Evolutionary conservation across 768 basidiomycete species (phyloP), one percentile per base, ranked within the genome.

Genomic region (Boletellus sp.): DNA sequence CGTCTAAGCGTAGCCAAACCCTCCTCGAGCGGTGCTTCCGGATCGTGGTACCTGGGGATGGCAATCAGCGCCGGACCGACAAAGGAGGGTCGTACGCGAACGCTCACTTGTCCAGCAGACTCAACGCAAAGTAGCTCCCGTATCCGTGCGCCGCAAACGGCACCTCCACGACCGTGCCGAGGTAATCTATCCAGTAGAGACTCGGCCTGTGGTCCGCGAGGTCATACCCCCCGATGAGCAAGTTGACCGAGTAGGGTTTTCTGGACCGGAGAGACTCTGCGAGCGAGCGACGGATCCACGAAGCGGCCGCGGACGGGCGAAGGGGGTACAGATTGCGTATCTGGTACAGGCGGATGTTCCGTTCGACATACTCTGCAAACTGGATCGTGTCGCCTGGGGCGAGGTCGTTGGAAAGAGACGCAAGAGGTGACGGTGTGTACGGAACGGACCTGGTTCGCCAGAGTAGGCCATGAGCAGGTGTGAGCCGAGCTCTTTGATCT

Each of bases 61-160:
- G 32, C 28, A 4, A 34, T 57, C 24, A 50, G 42, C 22, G 20
- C 28, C 3, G 28, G 28, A 28, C 28, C 28, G 28, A 28, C 8
- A n/a, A n/a, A n/a, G n/a, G n/a, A n/a, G n/a, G n/a, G n/a, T n/a
- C n/a, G n/a, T n/a, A n/a, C n/a, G n/a, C n/a, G 37, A 49, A 17
- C 8, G 7, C 80, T 34, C 50, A 90, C 90, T 90, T 78, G 65
- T 99, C 96, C 47, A 98, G 77, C 65, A 95, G 87, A 80, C 87
- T 84, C 57, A 97, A 71, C 10, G 84, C 86, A 69, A 98, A 96
- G 72, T 94, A 96, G 48, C 85, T 79, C 38, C 93, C 96, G 65
- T 97, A 94, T 3, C 96, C 96, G 63, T 98, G 95, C 1, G 93
- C 94, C 15, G 84, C 94, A 65, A 94, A 99, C 0, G 94, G 94